Percentiles rank a stretch among this genome's conserved stretches.
phyloP scores from a whole-genome alignment of 176 grass and related monocot species.

The Poa annua region DNA sequence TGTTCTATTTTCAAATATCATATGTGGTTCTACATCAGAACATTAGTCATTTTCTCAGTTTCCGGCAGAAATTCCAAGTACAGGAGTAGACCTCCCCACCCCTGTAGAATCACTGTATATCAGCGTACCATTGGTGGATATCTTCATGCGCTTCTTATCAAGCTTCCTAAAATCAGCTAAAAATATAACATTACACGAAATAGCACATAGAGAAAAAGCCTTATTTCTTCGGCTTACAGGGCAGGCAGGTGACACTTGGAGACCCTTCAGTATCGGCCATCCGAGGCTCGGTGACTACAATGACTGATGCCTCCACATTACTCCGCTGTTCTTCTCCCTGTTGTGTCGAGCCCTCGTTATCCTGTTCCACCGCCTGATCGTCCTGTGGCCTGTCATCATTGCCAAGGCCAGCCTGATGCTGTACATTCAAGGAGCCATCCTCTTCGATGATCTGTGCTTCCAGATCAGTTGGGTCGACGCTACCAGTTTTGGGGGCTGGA shows the following conservation, averaged over 20 bases:
- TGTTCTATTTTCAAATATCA: neutral
- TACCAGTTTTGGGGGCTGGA: constrained; percentile 45
- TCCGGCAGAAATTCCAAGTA: neutral
- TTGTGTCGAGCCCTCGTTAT: neutral
- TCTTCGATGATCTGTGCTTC: constrained; percentile 50
- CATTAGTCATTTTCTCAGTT: neutral
- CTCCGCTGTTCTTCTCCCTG: neutral
- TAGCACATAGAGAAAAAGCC: neutral
- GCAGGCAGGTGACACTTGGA: constrained; percentile 31
- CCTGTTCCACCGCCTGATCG: neutral
- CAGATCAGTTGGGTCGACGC: constrained; percentile 21
- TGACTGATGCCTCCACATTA: neutral
- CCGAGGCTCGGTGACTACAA: constrained; percentile 7
- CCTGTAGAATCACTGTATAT: neutral
- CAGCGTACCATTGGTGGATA: neutral
- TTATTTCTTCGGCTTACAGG: constrained; percentile 48
- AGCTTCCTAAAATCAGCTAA: constrained; percentile 17
- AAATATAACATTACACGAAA: constrained; percentile 13
- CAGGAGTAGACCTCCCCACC: neutral
- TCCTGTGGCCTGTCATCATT: neutral
- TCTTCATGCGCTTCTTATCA: neutral
- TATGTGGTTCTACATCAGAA: neutral
- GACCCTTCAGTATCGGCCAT: constrained; percentile 23
- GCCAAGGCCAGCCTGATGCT: constrained; percentile 22
- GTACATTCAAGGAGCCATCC: neutral